Base-by-base conservation (phyloP, 176 grass and related monocot species). In the Tillandsia fasciculata region DNA sequence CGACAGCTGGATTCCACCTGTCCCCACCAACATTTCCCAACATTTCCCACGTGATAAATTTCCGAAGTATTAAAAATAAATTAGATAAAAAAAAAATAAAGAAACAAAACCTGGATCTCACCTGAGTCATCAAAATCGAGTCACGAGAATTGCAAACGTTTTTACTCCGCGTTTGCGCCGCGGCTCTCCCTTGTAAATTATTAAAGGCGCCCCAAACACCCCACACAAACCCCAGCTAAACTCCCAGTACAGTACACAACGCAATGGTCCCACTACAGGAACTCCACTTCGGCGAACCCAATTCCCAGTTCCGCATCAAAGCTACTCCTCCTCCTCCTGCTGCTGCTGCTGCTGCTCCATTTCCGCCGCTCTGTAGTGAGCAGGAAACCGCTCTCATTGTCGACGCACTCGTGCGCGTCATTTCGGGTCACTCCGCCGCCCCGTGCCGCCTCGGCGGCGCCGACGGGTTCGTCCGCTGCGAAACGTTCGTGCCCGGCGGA, bases 301-400 rank as follows among this genome's bases (percentile, higher is more conserved):
- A 42, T 42, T 42, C 33, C 33, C 33, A 42, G 4, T 42, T 42
- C 33, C 3, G 4, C 33, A 42, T 42, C 33, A 42, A 42, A 42
- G 33, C 33, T 7, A 5, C 33, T n/a, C n/a, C n/a, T n/a, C n/a
- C n/a, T 20, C 20, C 20, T 20, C 20, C 20, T 7, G 29, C 29
- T 4, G 29, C 29, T 33, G 29, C 29, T 33, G 33, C 33, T 42
- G 28, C 3, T 29, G 33, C 33, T 42, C 33, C 33, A 42, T 42
- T 42, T 42, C 6, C 33, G 33, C 33, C 9, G 20, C 71, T 84
- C 72, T 74, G 83, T 1, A 26, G 10, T 0, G 86, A 87, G 74
- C 74, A 88, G 47, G 88, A 91, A 76, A 75, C 79, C 67, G 53
- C 64, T 71, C 72, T 92, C 79, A 92, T 90, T 17, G 86, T 96